Evolutionary conservation across 164 flowering plant species (phyloP).

Genomic region (Akebia trifoliata): DNA sequence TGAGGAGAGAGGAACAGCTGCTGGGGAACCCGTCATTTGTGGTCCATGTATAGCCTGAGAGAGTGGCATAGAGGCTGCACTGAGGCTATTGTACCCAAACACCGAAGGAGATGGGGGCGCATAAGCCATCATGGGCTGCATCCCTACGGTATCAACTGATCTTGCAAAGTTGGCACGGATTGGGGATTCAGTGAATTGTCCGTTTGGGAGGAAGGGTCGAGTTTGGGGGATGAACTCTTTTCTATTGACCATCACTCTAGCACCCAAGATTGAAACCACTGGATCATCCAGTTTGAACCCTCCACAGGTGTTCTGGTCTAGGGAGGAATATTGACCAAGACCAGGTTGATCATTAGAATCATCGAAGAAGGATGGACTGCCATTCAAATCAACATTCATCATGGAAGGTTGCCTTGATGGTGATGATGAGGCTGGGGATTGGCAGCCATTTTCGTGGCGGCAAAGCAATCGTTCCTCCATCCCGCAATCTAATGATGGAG

Average conservation of each 20-base stretch:
- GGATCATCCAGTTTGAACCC: constrained; percentile 38
- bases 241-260: constrained; percentile 46
- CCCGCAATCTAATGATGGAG: constrained; percentile 34
- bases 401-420: constrained; percentile 53
- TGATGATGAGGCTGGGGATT: constrained; percentile 70
- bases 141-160: constrained; percentile 31
- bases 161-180: constrained; percentile 29
- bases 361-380: constrained; percentile 38
- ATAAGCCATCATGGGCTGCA: constrained; percentile 37
- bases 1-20: constrained; percentile 38
- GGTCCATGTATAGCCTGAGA: constrained; percentile 55
- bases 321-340: constrained; percentile 23
- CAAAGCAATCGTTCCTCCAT: constrained; percentile 25
- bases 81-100: too few species aligned
- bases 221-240: constrained; percentile 35
- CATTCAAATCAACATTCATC: constrained; percentile 79
- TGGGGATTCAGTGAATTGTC: constrained; percentile 38
- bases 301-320: constrained; percentile 24
- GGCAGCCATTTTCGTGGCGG: constrained; percentile 36
- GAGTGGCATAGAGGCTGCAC: constrained; percentile 27
- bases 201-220: constrained; percentile 35
- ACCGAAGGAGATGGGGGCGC: constrained; percentile 31
- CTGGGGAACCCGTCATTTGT: constrained; percentile 40
- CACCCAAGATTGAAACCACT: constrained; percentile 66
- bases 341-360: constrained; percentile 24